Percentiles rank a stretch among this genome's conserved stretches.
These are phyloP conservation scores for Quercus phellos DNA, from an alignment of 331 rosid genomes.

Conservation along the genomic window DNA sequence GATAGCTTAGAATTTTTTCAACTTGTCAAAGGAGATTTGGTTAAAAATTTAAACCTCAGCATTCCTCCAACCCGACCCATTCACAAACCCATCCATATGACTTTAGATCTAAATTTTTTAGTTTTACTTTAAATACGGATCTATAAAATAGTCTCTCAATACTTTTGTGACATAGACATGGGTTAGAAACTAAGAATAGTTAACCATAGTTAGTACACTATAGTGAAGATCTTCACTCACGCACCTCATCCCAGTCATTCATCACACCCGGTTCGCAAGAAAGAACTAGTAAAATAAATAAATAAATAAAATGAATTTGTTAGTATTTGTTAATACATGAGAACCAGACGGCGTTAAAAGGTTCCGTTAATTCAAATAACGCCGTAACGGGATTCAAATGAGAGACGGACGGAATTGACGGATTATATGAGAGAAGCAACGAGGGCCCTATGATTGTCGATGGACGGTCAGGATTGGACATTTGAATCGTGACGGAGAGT, in stretches of 20 bases:
- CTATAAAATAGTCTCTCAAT: background rate
- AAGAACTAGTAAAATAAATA: background rate
- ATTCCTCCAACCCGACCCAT: too few relatives aligned
- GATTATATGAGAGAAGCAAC: conserved; percentile 14
- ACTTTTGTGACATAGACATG: background rate
- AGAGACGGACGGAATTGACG: conserved; percentile 32
- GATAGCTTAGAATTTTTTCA: too few relatives aligned
- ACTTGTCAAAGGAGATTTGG: too few relatives aligned
- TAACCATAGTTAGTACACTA: conserved; percentile 24
- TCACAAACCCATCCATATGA: too few relatives aligned
- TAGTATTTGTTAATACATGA: background rate
- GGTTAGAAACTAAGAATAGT: conserved; percentile 7
- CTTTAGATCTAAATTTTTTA: too few relatives aligned
- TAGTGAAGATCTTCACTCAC: background rate
- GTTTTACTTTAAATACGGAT: too few relatives aligned
- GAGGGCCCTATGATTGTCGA: conserved; percentile 36
- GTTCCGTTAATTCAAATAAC: conserved; percentile 31
- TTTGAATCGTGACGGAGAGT: conserved; percentile 38
- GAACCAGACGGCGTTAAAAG: conserved; percentile 25
- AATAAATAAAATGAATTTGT: background rate
- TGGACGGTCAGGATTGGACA: conserved; percentile 44
- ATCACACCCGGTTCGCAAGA: conserved; percentile 19
- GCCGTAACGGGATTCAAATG: conserved; percentile 35
- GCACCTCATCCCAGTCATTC: background rate
- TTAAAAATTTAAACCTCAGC: too few relatives aligned